Percentiles rank a stretch among this genome's conserved stretches.
phyloP scores from a whole-genome alignment of 225 moss, liverwort and hornwort genomes.

The Anthoceros angustus region DNA sequence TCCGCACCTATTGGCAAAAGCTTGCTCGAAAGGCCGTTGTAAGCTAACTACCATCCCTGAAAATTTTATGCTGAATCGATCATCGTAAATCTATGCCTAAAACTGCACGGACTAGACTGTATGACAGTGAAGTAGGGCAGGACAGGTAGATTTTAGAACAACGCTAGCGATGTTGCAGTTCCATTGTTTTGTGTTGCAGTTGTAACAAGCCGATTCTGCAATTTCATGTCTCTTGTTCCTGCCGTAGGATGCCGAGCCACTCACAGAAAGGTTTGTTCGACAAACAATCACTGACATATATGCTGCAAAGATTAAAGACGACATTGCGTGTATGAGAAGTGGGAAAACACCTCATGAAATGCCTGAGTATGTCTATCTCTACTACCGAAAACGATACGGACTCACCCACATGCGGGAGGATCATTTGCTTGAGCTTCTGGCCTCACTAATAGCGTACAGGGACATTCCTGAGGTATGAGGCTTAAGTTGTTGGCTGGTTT shows the following conservation, averaged over 20 bases:
- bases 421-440: slow-evolving; percentile 18
- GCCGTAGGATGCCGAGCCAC: slow-evolving; percentile 11
- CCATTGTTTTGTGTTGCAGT: no score
- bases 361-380: slow-evolving; percentile 18
- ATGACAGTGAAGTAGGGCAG: not conserved
- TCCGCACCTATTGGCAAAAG: slow-evolving; percentile 15
- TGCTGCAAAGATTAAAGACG: slow-evolving; percentile 13
- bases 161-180: not conserved
- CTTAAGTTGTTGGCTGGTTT: no score
- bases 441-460: slow-evolving; percentile 10
- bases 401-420: slow-evolving; percentile 13
- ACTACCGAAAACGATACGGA: slow-evolving; percentile 19
- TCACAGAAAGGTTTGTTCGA: slow-evolving; percentile 9
- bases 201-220: no score
- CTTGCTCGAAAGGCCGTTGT: slow-evolving; percentile 18
- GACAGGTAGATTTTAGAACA: not conserved
- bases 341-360: slow-evolving; percentile 18
- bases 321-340: slow-evolving; percentile 9
- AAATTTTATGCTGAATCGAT: not conserved
- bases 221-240: not conserved
- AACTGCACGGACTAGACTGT: not conserved
- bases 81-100: not conserved
- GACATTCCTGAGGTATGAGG: slow-evolving; percentile 7
- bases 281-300: slow-evolving; percentile 13
- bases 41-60: not conserved